phyloP scores from a whole-genome alignment of 768 basidiomycete species.

The Suillus plorans region DNA sequence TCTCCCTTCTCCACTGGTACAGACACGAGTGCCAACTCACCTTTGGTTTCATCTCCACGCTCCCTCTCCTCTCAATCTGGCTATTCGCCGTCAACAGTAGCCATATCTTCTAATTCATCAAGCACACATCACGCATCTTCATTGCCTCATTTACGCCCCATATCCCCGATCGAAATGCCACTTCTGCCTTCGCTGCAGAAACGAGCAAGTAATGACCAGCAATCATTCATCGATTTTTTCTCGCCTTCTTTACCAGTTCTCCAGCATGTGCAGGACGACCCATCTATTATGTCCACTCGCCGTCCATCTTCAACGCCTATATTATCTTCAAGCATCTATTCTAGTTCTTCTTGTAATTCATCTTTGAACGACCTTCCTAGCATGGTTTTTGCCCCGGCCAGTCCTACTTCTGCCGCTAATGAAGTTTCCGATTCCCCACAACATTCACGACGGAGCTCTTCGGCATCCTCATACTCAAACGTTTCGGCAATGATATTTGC shows the following conservation, averaged over 20 bases:
- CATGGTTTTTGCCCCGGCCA: slow-evolving; percentile 32
- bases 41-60: slow-evolving; percentile 18
- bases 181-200: slow-evolving; percentile 17
- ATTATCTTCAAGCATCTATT: slow-evolving; percentile 20
- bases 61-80: slow-evolving; percentile 28
- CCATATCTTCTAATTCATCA: slow-evolving; percentile 44
- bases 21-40: not conserved
- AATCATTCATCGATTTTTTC: slow-evolving; percentile 49
- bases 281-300: slow-evolving; percentile 7
- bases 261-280: slow-evolving; percentile 6
- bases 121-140: slow-evolving; percentile 38
- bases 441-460: slow-evolving; percentile 7
- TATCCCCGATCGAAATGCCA: slow-evolving; percentile 19
- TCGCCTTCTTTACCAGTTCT: slow-evolving; percentile 25
- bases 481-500: slow-evolving; percentile 32
- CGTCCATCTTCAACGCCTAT: slow-evolving; percentile 14
- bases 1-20: slow-evolving; percentile 8
- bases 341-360: slow-evolving; percentile 13
- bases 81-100: slow-evolving; percentile 23
- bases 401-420: slow-evolving; percentile 15
- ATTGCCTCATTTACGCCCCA: slow-evolving; percentile 25
- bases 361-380: slow-evolving; percentile 29
- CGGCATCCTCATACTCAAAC: slow-evolving; percentile 16
- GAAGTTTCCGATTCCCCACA: slow-evolving; percentile 13
- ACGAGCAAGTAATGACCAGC: slow-evolving; percentile 33